Conservation (phyloP, 192 early-diverging fungal species). For the Podila horticola region DNA sequence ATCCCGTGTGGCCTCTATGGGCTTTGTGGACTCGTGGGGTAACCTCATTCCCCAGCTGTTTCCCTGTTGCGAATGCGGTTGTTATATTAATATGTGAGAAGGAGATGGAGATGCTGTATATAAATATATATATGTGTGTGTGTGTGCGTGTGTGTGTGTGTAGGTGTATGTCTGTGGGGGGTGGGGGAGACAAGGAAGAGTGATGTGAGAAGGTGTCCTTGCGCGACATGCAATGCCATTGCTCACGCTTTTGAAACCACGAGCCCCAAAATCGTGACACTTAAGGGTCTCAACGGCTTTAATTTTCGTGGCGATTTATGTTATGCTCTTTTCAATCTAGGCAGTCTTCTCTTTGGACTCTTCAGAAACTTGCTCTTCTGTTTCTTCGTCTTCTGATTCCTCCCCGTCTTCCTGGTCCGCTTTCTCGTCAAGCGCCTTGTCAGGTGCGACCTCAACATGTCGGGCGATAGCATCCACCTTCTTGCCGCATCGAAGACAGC, state of each 20-base stretch:
- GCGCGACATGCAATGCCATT: not conserved
- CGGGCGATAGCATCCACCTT: slow-evolving; percentile 68
- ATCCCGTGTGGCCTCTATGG: slow-evolving; percentile 10
- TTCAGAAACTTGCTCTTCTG: slow-evolving; percentile 7
- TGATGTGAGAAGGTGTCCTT: too few species aligned
- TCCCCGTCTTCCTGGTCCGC: slow-evolving; percentile 20
- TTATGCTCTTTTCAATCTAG: not conserved
- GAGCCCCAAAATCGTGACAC: not conserved
- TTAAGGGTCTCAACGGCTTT: not conserved
- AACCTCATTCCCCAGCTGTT: slow-evolving; percentile 20
- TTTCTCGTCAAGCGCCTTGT: slow-evolving; percentile 53
- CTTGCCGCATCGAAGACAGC: slow-evolving; percentile 82
- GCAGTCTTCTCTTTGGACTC: not conserved
- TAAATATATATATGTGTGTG: too few species aligned
- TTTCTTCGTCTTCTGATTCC: slow-evolving; percentile 11
- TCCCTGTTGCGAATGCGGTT: too few species aligned
- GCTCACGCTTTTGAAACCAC: not conserved
- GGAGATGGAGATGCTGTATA: too few species aligned
- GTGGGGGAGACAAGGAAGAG: too few species aligned
- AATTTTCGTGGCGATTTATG: not conserved
- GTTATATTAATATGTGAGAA: too few species aligned
- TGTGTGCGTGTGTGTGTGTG: too few species aligned
- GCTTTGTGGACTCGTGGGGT: slow-evolving; percentile 15
- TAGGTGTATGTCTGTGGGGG: too few species aligned
- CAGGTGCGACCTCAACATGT: slow-evolving; percentile 51